Conservation (phyloP, 208 protist species). For the Trypanosoma platydactyli region DNA sequence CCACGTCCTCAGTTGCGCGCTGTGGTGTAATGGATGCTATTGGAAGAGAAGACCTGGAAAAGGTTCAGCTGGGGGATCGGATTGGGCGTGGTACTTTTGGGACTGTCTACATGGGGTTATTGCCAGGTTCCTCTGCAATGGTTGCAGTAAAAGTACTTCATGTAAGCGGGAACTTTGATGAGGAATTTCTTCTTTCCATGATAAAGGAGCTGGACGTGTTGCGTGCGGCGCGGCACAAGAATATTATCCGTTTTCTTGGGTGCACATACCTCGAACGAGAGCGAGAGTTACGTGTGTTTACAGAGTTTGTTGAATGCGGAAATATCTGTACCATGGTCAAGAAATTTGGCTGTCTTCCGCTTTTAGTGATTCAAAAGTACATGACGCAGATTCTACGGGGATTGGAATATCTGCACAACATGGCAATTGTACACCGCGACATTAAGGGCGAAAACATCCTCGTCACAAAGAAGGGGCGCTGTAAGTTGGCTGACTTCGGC, state of each 20-base stretch:
- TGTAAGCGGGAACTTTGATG: slow-evolving; percentile 34
- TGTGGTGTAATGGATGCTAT: slow-evolving; percentile 48
- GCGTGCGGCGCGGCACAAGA: slow-evolving; percentile 53
- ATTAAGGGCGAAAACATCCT: slow-evolving; percentile 85
- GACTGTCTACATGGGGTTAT: slow-evolving; percentile 47
- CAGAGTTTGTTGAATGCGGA: slow-evolving; percentile 80
- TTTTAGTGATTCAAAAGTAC: slow-evolving; percentile 71
- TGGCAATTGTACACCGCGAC: slow-evolving; percentile 77
- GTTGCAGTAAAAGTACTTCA: slow-evolving; percentile 69
- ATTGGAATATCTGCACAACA: slow-evolving; percentile 67
- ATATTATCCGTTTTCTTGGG: slow-evolving; percentile 78
- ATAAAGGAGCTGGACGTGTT: slow-evolving; percentile 70
- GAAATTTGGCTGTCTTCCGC: slow-evolving; percentile 55
- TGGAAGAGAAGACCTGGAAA: slow-evolving; percentile 32
- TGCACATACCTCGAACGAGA: slow-evolving; percentile 37
- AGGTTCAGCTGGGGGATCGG: slow-evolving; percentile 33
- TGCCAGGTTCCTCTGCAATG: slow-evolving; percentile 43
- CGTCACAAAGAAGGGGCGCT: slow-evolving; percentile 62
- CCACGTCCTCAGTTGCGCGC: slow-evolving; percentile 45
- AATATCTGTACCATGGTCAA: slow-evolving; percentile 57
- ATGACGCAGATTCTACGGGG: slow-evolving; percentile 69
- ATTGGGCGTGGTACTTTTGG: slow-evolving; percentile 71
- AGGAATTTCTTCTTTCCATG: slow-evolving; percentile 38
- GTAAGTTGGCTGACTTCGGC: slow-evolving; percentile 84
- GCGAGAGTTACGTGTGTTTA: slow-evolving; percentile 62